Base-by-base conservation (phyloP, 352 stramenopile genomes). In the Globisporangium alternatum region DNA sequence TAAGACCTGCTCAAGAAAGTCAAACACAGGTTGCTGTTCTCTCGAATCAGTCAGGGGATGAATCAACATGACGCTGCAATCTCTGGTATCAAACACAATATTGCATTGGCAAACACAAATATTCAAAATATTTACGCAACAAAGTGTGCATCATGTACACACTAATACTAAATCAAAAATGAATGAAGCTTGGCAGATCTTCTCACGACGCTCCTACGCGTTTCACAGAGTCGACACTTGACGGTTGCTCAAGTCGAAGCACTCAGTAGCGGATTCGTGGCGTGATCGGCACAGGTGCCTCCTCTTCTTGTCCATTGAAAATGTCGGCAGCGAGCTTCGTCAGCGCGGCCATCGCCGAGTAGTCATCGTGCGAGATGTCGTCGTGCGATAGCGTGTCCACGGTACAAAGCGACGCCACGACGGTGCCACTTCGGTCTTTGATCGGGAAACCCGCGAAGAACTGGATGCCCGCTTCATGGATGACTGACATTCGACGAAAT, bases 371-470 rank as follows among this genome's bases (percentile, higher is more conserved):
- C 5, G 75, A 70, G 47, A 87, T 64, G 30, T 64, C 71, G 19
- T 74, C 72, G 21, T 76, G 72, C 6, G 63, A 21, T 9, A 68
- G 43, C 0, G 66, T 64, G 67, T 83, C 73, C 3, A 78, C 33
- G 0, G 71, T 69, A 54, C 78, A 89, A 10, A 91, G 67, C 28
- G 70, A 77, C 4, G 79, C 83, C 6, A 71, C 52, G 6, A 76
- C 55, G 3, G 41, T 39, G 0, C 68, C 70, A 31, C 67, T 44
- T 12, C 60, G 59, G 3, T 66, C 66, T 13, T 69, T 70, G 44
- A 90, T 77, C 48, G 83, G 80, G 57, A 88, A 88, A 1, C 79
- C 67, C 1, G 79, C 79, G 62, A 83, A 84, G 63, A 89, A 90
- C 0, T 62, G 77, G 37, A 84, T 67, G 31, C 68, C 65, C 0